Evolutionary conservation across 805 yeast genomes (phyloP), one percentile per base, ranked within the genome.

Genomic region (Maudiozyma barnettii): DNA sequence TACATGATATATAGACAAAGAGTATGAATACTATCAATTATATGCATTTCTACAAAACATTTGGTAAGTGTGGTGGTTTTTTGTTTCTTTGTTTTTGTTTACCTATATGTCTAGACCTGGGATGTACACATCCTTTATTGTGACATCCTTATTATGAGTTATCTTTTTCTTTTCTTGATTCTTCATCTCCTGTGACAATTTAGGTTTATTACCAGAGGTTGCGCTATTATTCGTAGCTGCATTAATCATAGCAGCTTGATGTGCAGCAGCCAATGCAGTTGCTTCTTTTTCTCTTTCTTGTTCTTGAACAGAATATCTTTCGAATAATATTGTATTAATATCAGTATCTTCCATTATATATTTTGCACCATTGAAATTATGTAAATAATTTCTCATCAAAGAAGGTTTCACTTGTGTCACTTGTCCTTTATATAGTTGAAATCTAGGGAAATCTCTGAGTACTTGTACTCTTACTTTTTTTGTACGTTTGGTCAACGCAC

Each of bases 311-410:
- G 40, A 46, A 36, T 46, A 51, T 5, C 44, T 30, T 6, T 49
- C 40, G 23, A 57, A 41, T 18, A 62, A 48, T 2, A 26, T n/a
- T 18, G 30, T 21, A 47, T 63, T 57, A 13, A 64, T 51, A 47
- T 43, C 46, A 16, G 42, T 29, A 14, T 54, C 67, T 39, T 54
- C 37, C 23, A 73, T 61, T 20, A 87, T 72, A 58, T 87, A 89
- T 18, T 78, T 75, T 3, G 96, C 96, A 40, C 87, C 84, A 57
- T 85, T 81, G 50, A 70, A 57, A 39, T 78, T 77, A 57, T 87
- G 87, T 48, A 89, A 73, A 55, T 69, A 77, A 66, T 85, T 86
- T 60, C 91, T 78, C 96, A 89, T 89, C 51, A 77, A 71, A 20
- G 88, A 84, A 29, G 95, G 89, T 51, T 78, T 74, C 18, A 89